A percentile compares a stretch with the other conserved stretches of the same genome.
Conservation (phyloP, 1,284 basidiomycete genomes). For the Chondrostereum purpureum region DNA sequence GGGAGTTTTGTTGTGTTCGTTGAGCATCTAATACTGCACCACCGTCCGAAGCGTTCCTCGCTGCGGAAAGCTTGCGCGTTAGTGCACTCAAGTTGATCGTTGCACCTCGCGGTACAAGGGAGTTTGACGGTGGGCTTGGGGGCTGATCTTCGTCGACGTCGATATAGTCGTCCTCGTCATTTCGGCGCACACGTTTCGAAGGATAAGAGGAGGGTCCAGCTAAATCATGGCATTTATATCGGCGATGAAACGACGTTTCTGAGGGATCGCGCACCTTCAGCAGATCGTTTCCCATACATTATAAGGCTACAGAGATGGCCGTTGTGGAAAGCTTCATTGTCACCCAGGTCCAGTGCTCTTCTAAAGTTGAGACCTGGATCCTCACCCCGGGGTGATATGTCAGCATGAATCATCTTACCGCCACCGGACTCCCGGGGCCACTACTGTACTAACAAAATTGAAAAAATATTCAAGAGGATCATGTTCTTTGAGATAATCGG, state of each 20-base stretch:
- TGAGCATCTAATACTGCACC: slow-evolving; percentile 40
- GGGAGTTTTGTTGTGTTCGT: slow-evolving; percentile 60
- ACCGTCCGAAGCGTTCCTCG: slow-evolving; percentile 35
- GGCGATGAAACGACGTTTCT: slow-evolving; percentile 10
- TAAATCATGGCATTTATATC: slow-evolving; percentile 15
- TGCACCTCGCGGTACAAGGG: slow-evolving; percentile 57
- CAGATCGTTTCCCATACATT: slow-evolving; percentile 43
- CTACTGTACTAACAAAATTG: too few relatives aligned
- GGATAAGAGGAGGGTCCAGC: slow-evolving; percentile 30
- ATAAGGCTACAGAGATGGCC: slow-evolving; percentile 12
- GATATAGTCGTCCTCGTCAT: slow-evolving; percentile 50
- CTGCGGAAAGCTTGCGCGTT: slow-evolving; percentile 66
- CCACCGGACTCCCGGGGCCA: too few relatives aligned
- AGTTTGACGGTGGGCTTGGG: slow-evolving; percentile 44
- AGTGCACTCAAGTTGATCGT: slow-evolving; percentile 80
- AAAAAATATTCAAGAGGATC: too few relatives aligned
- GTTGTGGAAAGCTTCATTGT: too few relatives aligned
- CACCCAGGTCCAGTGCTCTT: too few relatives aligned
- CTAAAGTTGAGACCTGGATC: too few relatives aligned
- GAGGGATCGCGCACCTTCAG: slow-evolving; percentile 36
- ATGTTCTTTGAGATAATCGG: too few relatives aligned
- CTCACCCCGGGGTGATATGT: too few relatives aligned
- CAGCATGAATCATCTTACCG: too few relatives aligned
- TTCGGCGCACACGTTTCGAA: slow-evolving; percentile 48
- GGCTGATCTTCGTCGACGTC: slow-evolving; percentile 15